phyloP scores from a whole-genome alignment of 2,329 filamentous ascomycete species.

The Aspergillus amoenus region DNA sequence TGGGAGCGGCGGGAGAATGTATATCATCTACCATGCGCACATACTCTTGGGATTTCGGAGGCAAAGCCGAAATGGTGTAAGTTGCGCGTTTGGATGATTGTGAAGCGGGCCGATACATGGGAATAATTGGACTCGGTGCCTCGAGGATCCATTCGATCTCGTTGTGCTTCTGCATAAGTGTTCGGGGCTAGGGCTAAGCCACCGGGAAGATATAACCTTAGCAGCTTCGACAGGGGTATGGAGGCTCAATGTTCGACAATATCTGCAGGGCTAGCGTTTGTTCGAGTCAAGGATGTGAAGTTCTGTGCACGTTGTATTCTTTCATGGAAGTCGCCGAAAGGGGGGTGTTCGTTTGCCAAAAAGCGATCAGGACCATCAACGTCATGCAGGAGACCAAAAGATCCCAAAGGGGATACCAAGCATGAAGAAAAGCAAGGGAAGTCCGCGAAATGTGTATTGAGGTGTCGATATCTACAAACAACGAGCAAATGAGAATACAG shows the following conservation, averaged over 20 bases:
- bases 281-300: neutral
- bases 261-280: neutral
- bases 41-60: constrained; percentile 15
- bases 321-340: neutral
- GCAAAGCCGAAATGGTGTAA: constrained; percentile 25
- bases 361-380: neutral
- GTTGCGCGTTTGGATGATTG: constrained; percentile 24
- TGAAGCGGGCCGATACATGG: constrained; percentile 32
- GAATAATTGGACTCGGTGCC: constrained; percentile 37
- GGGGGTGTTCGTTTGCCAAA: neutral
- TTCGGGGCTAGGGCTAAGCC: constrained; percentile 17
- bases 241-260: constrained; percentile 10
- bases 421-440: neutral
- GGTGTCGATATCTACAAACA: constrained; percentile 17
- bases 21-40: constrained; percentile 11
- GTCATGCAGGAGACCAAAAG: neutral
- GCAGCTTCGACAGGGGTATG: constrained; percentile 14
- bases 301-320: neutral
- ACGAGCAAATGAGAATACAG: constrained; percentile 7
- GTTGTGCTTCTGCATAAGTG: constrained; percentile 31
- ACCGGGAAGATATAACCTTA: constrained; percentile 17
- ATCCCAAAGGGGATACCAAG: neutral
- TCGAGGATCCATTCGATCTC: constrained; percentile 26
- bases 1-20: constrained; percentile 8
- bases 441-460: neutral